Conservation (phyloP, 257 asterid species). For the Ballota nigra region DNA sequence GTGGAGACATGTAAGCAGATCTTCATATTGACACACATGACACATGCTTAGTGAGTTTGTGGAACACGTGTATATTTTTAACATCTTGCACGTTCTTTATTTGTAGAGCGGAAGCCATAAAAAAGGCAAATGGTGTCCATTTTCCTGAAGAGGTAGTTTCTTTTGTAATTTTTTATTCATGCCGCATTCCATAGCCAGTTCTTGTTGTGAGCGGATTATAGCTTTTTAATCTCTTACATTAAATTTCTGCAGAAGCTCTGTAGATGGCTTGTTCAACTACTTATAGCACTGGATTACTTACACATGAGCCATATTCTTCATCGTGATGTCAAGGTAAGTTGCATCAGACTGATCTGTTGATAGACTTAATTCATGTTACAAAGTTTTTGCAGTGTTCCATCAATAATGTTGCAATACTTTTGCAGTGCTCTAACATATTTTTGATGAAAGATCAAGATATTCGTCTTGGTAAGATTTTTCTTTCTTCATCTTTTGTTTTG, state of each 20-base stretch:
- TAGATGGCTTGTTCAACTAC: slow-evolving; percentile 90
- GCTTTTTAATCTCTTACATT: slow-evolving; percentile 19
- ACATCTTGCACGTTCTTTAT: slow-evolving; percentile 22
- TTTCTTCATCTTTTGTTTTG: background rate
- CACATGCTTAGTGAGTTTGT: background rate
- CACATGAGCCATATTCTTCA: slow-evolving; percentile 87
- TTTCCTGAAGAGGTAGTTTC: slow-evolving; percentile 72
- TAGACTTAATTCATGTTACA: background rate
- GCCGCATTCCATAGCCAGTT: background rate
- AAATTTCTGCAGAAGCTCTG: slow-evolving; percentile 65
- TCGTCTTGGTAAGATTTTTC: slow-evolving; percentile 67
- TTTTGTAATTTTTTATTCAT: background rate
- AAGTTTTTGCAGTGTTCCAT: slow-evolving; percentile 1
- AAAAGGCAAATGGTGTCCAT: slow-evolving; percentile 65
- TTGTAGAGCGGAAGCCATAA: slow-evolving; percentile 82
- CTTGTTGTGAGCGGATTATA: background rate
- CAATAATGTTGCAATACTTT: slow-evolving; percentile 18
- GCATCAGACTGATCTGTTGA: slow-evolving; percentile 18
- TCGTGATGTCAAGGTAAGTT: slow-evolving; percentile 85
- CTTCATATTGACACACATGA: background rate
- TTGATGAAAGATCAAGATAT: slow-evolving; percentile 81
- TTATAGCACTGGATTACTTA: slow-evolving; percentile 87
- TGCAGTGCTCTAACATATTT: slow-evolving; percentile 95
- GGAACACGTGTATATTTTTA: slow-evolving; percentile 11
- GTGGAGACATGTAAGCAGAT: slow-evolving; percentile 86